Conservation (phyloP, 192 early-diverging fungal species). For the Powellomyces hirtus region DNA sequence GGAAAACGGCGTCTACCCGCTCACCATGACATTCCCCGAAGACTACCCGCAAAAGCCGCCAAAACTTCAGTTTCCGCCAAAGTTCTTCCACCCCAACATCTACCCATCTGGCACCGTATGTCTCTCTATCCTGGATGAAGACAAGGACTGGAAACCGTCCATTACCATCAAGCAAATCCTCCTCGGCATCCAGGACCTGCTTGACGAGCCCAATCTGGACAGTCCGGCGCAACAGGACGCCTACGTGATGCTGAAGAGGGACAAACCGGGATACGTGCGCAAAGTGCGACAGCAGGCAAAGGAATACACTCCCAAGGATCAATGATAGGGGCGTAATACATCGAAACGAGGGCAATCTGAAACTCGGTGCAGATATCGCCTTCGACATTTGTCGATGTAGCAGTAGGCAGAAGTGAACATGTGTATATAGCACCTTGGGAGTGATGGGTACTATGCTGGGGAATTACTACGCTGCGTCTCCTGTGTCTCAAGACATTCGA, state of each 20-base stretch:
- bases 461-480: no score
- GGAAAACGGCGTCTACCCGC: constrained; percentile 87
- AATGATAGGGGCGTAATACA: no score
- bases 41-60: constrained; percentile 88
- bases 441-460: no score
- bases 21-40: constrained; percentile 79
- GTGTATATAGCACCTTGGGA: no score
- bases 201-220: constrained; percentile 87
- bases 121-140: constrained; percentile 93
- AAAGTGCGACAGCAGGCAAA: constrained; percentile 28
- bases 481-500: no score
- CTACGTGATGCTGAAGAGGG: constrained; percentile 72
- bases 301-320: constrained; percentile 25
- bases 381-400: no score
- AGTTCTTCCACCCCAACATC: constrained; percentile 74
- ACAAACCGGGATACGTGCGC: constrained; percentile 33
- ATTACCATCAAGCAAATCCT: constrained; percentile 98
- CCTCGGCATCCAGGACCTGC: constrained; percentile 85
- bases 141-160: constrained; percentile 73
- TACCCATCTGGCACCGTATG: constrained; percentile 98
- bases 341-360: no score
- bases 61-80: constrained; percentile 58
- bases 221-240: constrained; percentile 87
- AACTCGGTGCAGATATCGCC: no score
- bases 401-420: no score